These are phyloP conservation scores for Chiua sp. DNA, from an alignment of 1,284 basidiomycete species.

Conservation along the genomic window DNA sequence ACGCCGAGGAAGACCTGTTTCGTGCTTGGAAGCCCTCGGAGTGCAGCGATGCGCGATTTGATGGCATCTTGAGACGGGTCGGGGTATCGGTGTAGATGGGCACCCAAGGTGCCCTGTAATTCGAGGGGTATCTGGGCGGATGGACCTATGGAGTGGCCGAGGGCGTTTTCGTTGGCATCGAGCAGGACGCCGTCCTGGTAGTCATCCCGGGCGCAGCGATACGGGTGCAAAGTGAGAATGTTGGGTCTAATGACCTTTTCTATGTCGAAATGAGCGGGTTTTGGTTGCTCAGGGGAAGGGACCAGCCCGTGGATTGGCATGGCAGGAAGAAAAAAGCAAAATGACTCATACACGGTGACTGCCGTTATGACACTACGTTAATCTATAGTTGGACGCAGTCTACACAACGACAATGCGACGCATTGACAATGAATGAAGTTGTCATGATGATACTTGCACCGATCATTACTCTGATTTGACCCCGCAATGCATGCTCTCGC, in stretches of 20 bases:
- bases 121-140: constrained; percentile 34
- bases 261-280: constrained; percentile 82
- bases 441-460: too few species aligned
- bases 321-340: background rate
- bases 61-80: constrained; percentile 84
- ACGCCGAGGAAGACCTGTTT: constrained; percentile 94
- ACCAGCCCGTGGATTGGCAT: constrained; percentile 55
- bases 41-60: constrained; percentile 75
- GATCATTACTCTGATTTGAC: too few species aligned
- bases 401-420: too few species aligned
- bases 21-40: constrained; percentile 69
- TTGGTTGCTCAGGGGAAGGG: constrained; percentile 47
- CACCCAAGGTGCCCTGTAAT: constrained; percentile 43
- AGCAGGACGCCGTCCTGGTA: constrained; percentile 94
- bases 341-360: background rate
- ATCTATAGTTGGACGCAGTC: too few species aligned
- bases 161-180: constrained; percentile 97
- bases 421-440: background rate
- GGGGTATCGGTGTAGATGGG: constrained; percentile 85
- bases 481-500: too few species aligned
- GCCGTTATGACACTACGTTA: too few species aligned
- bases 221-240: constrained; percentile 91
- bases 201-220: constrained; percentile 97
- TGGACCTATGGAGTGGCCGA: constrained; percentile 83
- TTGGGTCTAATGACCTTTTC: constrained; percentile 90